These are phyloP conservation scores for Cystobasidium onofrii DNA, from an alignment of 768 basidiomycete species.

Conservation along the genomic window DNA sequence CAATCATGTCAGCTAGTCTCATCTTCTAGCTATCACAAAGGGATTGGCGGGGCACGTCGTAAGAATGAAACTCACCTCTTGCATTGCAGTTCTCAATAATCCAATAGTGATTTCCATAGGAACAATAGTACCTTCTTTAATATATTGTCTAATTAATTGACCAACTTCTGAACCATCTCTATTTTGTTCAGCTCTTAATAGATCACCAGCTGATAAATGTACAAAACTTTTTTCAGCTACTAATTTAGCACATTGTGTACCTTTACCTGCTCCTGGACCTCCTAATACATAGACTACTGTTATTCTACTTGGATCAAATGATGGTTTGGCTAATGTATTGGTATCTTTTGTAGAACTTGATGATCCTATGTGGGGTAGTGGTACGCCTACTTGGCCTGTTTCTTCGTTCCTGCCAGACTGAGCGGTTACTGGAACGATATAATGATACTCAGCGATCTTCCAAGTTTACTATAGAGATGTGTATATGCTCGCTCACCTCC, in stretches of 20 bases:
- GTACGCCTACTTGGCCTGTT: slow-evolving; percentile 7
- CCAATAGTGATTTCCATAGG: slow-evolving; percentile 96
- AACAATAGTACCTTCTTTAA: slow-evolving; percentile 84
- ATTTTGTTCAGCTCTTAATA: slow-evolving; percentile 85
- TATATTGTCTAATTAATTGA: slow-evolving; percentile 73
- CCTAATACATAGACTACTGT: slow-evolving; percentile 91
- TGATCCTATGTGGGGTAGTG: neutral
- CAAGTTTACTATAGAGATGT: too few relatives aligned
- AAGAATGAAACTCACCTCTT: slow-evolving; percentile 47
- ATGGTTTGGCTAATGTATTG: slow-evolving; percentile 38
- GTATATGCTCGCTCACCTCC: neutral
- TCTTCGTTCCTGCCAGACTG: neutral
- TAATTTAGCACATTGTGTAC: slow-evolving; percentile 80
- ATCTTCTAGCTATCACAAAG: too few relatives aligned
- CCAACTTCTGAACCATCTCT: slow-evolving; percentile 66
- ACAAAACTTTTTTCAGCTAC: slow-evolving; percentile 78
- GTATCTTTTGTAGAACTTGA: neutral
- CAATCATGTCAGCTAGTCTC: too few relatives aligned
- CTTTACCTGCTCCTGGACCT: slow-evolving; percentile 95
- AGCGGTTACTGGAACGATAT: too few relatives aligned
- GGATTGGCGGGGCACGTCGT: too few relatives aligned
- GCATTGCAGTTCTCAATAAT: slow-evolving; percentile 88
- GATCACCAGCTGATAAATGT: slow-evolving; percentile 93
- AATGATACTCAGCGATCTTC: too few relatives aligned
- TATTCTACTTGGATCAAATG: slow-evolving; percentile 65